Base-by-base conservation (phyloP, 2,329 filamentous ascomycete genomes). In the Zymoseptoria pseudotritici region DNA sequence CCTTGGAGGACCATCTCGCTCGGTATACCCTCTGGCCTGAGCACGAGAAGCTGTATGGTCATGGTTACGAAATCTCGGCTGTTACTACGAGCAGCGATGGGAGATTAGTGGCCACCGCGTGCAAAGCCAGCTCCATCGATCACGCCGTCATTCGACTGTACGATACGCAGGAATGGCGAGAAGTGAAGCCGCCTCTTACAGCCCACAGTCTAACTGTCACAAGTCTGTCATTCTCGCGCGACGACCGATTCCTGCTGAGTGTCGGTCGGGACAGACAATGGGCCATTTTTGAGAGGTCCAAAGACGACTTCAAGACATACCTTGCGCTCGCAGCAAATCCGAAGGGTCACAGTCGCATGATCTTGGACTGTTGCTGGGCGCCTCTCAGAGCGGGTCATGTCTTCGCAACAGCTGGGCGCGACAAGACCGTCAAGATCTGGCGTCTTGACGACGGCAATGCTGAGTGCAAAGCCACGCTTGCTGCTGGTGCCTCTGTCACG, bases 1-100 rank as follows among this genome's bases (percentile, higher is more conserved):
- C 94, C 0, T 82, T 91, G 42, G 94, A 99, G 74, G 94, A 97
- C 73, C 87, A 90, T 58, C 84, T 99, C 2, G 88, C 91, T 22
- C 86, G 92, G 8, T 87, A 95, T 73, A 96, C 94, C 0, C 84
- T 99, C 31, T 99, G 92, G 91, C 94, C 94, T 2, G 94, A 99
- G 72, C 85, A 85, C 6, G 94, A 99, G 74, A 99, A 99, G 77
- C 83, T 99, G 1, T 99, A 99, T 75, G 94, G 94, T 1, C 94
- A 99, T 75, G 94, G 94, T 29, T 97, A 97, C 76, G 94, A 99
- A 75, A 93, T 99, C 55, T 96, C 91, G 1, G 89, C 90, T 46
- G 84, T 96, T 17, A 89, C 92, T 10, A 83, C 87, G 7, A 91
- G 86, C 69, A 83, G 89, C 70, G 86, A 91, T 67, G 88, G 89